Evolutionary conservation across 1,284 basidiomycete genomes (phyloP).

Genomic region (Farysia itapuensis): DNA sequence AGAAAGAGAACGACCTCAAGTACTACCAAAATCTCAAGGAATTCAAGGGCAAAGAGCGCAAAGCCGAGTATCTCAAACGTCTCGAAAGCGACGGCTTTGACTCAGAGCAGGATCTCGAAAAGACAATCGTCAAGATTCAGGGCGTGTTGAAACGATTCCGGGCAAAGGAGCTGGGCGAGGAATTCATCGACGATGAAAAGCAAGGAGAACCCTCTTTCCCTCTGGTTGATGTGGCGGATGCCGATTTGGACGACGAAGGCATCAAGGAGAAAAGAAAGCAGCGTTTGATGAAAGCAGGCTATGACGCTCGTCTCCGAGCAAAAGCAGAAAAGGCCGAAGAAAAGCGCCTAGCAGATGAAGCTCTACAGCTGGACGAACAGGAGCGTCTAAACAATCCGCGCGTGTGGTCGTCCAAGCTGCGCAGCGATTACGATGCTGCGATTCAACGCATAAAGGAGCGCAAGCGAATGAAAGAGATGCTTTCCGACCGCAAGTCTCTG

Average conservation of each 20-base stretch:
- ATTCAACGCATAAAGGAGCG: slow-evolving; percentile 85
- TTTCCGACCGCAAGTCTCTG: slow-evolving; percentile 88
- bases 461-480: slow-evolving; percentile 75
- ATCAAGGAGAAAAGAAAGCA: slow-evolving; percentile 94
- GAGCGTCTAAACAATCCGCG: slow-evolving; percentile 65
- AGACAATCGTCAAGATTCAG: slow-evolving; percentile 77
- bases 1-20: slow-evolving; percentile 81
- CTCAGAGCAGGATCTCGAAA: slow-evolving; percentile 68
- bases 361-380: slow-evolving; percentile 77
- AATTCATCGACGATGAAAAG: slow-evolving; percentile 60
- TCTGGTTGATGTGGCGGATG: slow-evolving; percentile 85
- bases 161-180: slow-evolving; percentile 70
- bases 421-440: slow-evolving; percentile 62
- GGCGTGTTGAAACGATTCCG: slow-evolving; percentile 69
- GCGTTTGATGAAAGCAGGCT: slow-evolving; percentile 88
- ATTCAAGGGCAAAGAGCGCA: slow-evolving; percentile 69
- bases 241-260: slow-evolving; percentile 87
- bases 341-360: slow-evolving; percentile 66
- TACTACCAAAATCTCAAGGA: slow-evolving; percentile 72
- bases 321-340: slow-evolving; percentile 81
- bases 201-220: slow-evolving; percentile 82
- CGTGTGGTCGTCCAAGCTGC: slow-evolving; percentile 44
- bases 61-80: slow-evolving; percentile 71
- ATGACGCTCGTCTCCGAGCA: slow-evolving; percentile 82
- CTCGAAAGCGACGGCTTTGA: slow-evolving; percentile 71